phyloP scores from a whole-genome alignment of 2,329 filamentous ascomycete species.

The Aspergillus clavatus region DNA sequence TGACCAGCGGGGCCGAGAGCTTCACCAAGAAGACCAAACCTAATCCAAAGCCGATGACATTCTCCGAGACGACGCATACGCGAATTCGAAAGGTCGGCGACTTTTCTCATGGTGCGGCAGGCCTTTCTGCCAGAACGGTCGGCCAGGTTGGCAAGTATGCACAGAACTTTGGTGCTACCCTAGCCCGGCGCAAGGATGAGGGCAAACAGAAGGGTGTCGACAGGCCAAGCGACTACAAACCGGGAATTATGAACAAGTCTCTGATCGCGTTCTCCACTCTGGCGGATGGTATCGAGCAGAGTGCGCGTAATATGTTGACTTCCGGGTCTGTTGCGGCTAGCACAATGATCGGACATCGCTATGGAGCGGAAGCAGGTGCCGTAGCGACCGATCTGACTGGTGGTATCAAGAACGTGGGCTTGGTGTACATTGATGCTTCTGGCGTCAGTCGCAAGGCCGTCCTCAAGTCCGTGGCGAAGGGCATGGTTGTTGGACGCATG shows the following conservation, averaged over 20 bases:
- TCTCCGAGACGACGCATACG: conserved; percentile 76
- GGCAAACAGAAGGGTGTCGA: conserved; percentile 58
- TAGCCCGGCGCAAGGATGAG: conserved; percentile 59
- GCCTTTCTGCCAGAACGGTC: conserved; percentile 78
- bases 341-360: conserved; percentile 82
- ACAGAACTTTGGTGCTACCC: conserved; percentile 78
- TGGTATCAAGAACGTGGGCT: conserved; percentile 89
- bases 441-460: conserved; percentile 86
- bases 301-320: conserved; percentile 70
- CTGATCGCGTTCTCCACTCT: conserved; percentile 95
- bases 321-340: conserved; percentile 73
- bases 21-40: conserved; percentile 80
- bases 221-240: conserved; percentile 71
- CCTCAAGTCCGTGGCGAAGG: conserved; percentile 91
- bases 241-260: conserved; percentile 88
- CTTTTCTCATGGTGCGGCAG: conserved; percentile 74
- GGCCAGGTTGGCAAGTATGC: conserved; percentile 77
- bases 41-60: conserved; percentile 74
- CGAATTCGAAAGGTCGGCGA: conserved; percentile 84
- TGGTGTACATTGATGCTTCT: conserved; percentile 95
- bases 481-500: conserved; percentile 63
- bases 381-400: conserved; percentile 71
- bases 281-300: conserved; percentile 87
- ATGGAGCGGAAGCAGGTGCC: conserved; percentile 77
- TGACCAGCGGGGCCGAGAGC: conserved; percentile 71